Evolutionary conservation across 306 rosid genomes (phyloP).

Genomic region (Ziziphus jujuba): DNA sequence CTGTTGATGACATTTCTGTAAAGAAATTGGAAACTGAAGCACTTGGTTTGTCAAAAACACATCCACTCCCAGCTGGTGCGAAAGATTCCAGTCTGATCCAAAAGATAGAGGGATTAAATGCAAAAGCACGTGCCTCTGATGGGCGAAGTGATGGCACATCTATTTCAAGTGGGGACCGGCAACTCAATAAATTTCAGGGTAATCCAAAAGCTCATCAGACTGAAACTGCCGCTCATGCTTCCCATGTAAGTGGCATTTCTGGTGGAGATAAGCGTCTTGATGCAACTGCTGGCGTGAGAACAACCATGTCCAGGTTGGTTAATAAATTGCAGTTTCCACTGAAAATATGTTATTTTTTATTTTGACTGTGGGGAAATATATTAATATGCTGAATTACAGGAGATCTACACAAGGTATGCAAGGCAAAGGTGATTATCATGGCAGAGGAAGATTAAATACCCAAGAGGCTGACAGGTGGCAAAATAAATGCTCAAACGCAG

Average conservation of each 20-base stretch:
- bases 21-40: conserved; percentile 47
- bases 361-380: conserved; percentile 14
- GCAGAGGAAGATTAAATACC: conserved; percentile 47
- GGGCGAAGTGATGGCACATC: conserved; percentile 47
- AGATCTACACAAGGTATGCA: conserved; percentile 55
- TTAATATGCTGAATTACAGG: conserved; percentile 59
- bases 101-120: conserved; percentile 91
- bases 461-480: conserved; percentile 66
- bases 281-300: conserved; percentile 36
- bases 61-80: conserved; percentile 38
- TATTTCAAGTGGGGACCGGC: conserved; percentile 49
- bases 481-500: conserved; percentile 44
- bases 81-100: conserved; percentile 78
- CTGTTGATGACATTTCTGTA: conserved; percentile 40
- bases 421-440: conserved; percentile 54
- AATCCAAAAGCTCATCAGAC: conserved; percentile 33
- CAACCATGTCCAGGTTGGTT: conserved; percentile 64
- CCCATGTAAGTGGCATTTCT: conserved; percentile 38
- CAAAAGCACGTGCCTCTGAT: conserved; percentile 72
- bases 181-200: conserved; percentile 41
- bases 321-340: conserved; percentile 31
- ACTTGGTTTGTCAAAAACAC: conserved; percentile 44
- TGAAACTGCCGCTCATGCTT: conserved; percentile 39
- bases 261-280: conserved; percentile 48
- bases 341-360: conserved; percentile 21